Conservation (phyloP, 129 eudicot species). For the Flaveria bidentis region DNA sequence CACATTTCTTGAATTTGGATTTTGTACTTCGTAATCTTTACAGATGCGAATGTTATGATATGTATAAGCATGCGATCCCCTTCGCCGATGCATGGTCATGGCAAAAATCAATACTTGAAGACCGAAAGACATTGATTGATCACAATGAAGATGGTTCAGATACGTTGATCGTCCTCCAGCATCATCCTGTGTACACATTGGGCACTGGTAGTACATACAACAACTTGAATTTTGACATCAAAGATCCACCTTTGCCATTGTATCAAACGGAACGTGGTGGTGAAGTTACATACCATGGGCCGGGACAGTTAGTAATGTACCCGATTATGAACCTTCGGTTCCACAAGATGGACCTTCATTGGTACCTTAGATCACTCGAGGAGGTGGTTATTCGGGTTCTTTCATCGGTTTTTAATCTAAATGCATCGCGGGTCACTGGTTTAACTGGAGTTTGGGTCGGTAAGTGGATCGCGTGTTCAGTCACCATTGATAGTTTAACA, state of each 20-base stretch:
- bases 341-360: constrained; percentile 94
- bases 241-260: constrained; percentile 65
- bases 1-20: background rate
- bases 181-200: constrained; percentile 85
- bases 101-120: constrained; percentile 71
- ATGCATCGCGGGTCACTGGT: constrained; percentile 58
- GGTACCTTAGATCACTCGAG: constrained; percentile 90
- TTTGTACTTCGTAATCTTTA: background rate
- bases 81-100: constrained; percentile 75
- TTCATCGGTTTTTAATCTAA: constrained; percentile 54
- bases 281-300: constrained; percentile 98
- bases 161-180: constrained; percentile 65
- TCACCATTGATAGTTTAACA: background rate
- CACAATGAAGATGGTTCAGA: constrained; percentile 58
- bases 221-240: constrained; percentile 55
- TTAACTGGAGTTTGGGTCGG: constrained; percentile 67
- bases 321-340: constrained; percentile 81
- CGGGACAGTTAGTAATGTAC: constrained; percentile 97
- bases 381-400: constrained; percentile 84
- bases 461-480: constrained; percentile 21
- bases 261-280: constrained; percentile 94
- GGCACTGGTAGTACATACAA: constrained; percentile 77
- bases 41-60: constrained; percentile 75
- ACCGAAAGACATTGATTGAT: constrained; percentile 51
- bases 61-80: constrained; percentile 66